Conservation (phyloP, 2,329 filamentous ascomycete species). For the Sclerotinia minor region DNA sequence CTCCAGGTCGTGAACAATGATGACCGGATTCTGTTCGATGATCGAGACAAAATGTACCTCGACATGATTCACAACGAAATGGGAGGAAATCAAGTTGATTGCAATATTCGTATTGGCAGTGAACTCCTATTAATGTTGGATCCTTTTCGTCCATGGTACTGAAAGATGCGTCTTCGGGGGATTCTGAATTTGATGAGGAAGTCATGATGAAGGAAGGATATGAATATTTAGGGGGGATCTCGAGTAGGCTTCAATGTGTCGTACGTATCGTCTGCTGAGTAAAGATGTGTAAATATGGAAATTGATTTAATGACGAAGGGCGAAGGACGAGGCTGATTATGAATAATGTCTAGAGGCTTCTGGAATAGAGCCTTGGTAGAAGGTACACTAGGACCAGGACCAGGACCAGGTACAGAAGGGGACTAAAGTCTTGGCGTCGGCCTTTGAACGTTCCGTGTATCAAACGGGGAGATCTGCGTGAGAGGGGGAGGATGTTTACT, state of each 20-base stretch:
- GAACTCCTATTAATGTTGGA: slow-evolving; percentile 80
- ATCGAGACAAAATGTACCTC: slow-evolving; percentile 83
- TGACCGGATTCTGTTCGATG: slow-evolving; percentile 87
- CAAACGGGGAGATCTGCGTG: not conserved
- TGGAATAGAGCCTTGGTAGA: slow-evolving; percentile 29
- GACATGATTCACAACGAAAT: slow-evolving; percentile 89
- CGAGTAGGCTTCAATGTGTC: slow-evolving; percentile 5
- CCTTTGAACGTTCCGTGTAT: not conserved
- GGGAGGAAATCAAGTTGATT: slow-evolving; percentile 95
- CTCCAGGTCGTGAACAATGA: slow-evolving; percentile 60
- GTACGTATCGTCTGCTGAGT: slow-evolving; percentile 1
- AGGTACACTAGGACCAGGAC: too few relatives aligned
- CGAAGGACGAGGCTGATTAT: slow-evolving; percentile 36
- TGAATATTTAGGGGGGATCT: slow-evolving; percentile 25
- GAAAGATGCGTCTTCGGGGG: slow-evolving; percentile 57
- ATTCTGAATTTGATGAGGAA: slow-evolving; percentile 46
- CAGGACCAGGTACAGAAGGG: too few relatives aligned
- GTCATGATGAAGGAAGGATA: slow-evolving; percentile 50
- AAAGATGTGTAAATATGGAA: slow-evolving; percentile 26
- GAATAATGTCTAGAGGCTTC: slow-evolving; percentile 31
- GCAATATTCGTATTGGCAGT: slow-evolving; percentile 91
- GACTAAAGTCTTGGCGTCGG: slow-evolving; percentile 10
- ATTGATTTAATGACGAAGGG: slow-evolving; percentile 29
- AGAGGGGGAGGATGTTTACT: not conserved
- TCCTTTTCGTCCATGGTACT: slow-evolving; percentile 75